Base-by-base conservation (phyloP, 345 rosid genomes). In the Rhodamnia argentea region DNA sequence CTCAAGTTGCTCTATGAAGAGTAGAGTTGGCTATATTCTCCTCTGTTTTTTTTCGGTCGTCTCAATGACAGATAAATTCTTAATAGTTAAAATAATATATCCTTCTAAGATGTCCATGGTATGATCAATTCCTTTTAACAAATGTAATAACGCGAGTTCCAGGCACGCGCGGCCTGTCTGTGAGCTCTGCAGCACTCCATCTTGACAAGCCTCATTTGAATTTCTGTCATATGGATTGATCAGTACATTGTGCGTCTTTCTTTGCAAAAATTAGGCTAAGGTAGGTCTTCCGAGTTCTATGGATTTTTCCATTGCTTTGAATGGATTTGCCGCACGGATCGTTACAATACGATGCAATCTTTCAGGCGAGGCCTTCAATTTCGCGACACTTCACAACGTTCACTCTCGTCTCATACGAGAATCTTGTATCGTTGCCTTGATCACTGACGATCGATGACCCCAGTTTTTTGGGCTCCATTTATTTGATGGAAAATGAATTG, bases 1-100 rank as follows among this genome's bases (percentile, higher is more conserved):
- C 96, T 84, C 98, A 95, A 87, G 96, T 88, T 86, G 95, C 91
- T 58, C 92, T 86, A 42, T 91, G 91, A 94, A 88, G 84, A 59
- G 83, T 24, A 64, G 81, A 82, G 84, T n/a, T 82, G 84, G 22
- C 54, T 27, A 24, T 13, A 29, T n/a, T 32, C 44, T 64, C 44
- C 13, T 8, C 10, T 64, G 1, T 16, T 64, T 59, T 16, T 13
- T n/a, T n/a, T n/a, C n/a, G n/a, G n/a, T 52, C 1, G 52, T 51
- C 16, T 13, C 54, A 13, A 52, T 52, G 5, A 13, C 54, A 52
- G 8, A 37, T 8, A 37, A 16, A 32, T 42, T 7, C 0, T 32
- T 40, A 1, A 4, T 32, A 32, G 12, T 40, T 44, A 18, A 64
- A 32, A 64, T 16, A 32, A 64, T 40, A 32, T 44, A 29, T 64